Evolutionary conservation across 1,284 basidiomycete species (phyloP).

Genomic region (Fistulina hepatica): DNA sequence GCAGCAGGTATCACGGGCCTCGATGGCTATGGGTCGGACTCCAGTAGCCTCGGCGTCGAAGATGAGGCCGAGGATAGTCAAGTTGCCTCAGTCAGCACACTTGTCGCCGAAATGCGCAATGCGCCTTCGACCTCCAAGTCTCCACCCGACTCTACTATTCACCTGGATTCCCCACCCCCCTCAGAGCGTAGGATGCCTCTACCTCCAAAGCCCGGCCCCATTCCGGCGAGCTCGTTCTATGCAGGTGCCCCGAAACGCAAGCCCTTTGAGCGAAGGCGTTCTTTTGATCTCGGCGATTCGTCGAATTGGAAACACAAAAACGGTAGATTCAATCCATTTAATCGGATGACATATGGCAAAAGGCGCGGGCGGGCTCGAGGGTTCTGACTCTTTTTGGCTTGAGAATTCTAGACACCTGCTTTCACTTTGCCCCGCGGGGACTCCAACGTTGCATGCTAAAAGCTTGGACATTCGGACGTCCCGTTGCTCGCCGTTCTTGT

Average conservation of each 20-base stretch:
- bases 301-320: constrained; percentile 12
- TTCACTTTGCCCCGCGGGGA: too few relatives aligned
- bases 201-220: constrained; percentile 20
- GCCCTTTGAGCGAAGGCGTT: constrained; percentile 3
- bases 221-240: constrained; percentile 40
- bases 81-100: constrained; percentile 7
- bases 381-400: too few relatives aligned
- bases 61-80: constrained; percentile 25
- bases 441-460: too few relatives aligned
- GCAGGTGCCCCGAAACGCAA: constrained; percentile 25
- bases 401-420: too few relatives aligned
- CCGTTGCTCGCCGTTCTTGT: too few relatives aligned
- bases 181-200: constrained; percentile 16
- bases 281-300: constrained; percentile 11
- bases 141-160: too few relatives aligned
- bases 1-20: constrained; percentile 47
- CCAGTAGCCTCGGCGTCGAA: constrained; percentile 44
- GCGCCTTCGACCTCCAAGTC: too few relatives aligned
- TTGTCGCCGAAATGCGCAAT: too few relatives aligned
- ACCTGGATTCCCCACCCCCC: constrained; percentile 3
- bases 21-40: constrained; percentile 27
- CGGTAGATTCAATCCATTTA: constrained; percentile 15
- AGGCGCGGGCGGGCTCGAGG: constrained; percentile 22
- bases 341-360: constrained; percentile 15
- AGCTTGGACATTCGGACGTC: too few relatives aligned